phyloP scores from a whole-genome alignment of 441 rosid species.

The Daphne laureola region DNA sequence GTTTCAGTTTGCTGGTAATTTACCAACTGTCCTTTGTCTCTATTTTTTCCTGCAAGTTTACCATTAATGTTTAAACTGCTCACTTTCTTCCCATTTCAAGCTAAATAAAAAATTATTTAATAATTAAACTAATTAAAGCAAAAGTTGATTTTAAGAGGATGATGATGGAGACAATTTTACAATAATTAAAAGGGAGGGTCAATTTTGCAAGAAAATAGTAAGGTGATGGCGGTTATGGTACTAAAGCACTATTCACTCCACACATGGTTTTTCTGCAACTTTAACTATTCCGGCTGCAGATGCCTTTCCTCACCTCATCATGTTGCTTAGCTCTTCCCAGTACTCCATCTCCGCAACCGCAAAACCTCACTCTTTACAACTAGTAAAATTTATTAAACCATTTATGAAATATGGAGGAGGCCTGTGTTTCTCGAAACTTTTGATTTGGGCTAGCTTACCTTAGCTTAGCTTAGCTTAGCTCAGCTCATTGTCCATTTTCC shows the following conservation, averaged over 20 bases:
- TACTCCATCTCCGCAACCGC: constrained; percentile 15
- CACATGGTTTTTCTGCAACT: constrained; percentile 24
- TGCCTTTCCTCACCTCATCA: constrained; percentile 48
- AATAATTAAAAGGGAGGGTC: constrained; percentile 6
- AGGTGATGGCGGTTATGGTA: constrained; percentile 18
- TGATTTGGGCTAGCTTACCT: constrained; percentile 9
- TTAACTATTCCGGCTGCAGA: constrained; percentile 30
- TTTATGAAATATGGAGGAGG: constrained; percentile 27
- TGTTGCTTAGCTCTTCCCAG: constrained; percentile 25
- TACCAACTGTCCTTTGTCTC: too few species aligned
- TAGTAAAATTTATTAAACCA: constrained; percentile 18
- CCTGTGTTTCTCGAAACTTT: constrained; percentile 25
- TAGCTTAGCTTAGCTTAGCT: constrained; percentile 12
- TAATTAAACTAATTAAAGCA: too few species aligned
- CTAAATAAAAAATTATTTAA: too few species aligned
- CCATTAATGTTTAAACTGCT: not conserved
- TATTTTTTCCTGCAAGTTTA: not conserved
- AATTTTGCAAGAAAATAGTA: constrained; percentile 13
- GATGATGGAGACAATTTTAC: constrained; percentile 5
- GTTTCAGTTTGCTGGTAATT: too few species aligned
- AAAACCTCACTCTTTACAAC: constrained; percentile 10
- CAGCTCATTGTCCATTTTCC: constrained; percentile 24
- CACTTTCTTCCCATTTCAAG: too few species aligned
- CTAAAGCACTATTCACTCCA: constrained; percentile 20
- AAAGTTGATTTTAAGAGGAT: not conserved